Percentiles rank a stretch among this genome's conserved stretches.
phyloP scores from a whole-genome alignment of 116 monocot genomes.

The Zostera marina region DNA sequence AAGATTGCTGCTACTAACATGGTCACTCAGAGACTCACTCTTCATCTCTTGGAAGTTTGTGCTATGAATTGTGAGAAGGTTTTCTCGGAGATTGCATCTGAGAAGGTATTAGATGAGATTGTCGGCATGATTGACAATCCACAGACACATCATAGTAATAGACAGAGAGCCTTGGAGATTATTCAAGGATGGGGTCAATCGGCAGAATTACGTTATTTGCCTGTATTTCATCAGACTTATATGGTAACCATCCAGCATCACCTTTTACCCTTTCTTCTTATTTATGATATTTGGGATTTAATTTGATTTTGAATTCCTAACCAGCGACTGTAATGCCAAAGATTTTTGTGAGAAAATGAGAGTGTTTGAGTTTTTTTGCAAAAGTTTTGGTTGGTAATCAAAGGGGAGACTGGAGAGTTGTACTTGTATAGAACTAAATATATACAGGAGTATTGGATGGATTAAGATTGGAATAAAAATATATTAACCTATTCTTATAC shows the following conservation, averaged over 20 bases:
- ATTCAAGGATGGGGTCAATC: conserved; percentile 81
- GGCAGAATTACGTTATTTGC: conserved; percentile 63
- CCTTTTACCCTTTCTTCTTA: not conserved
- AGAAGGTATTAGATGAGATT: conserved; percentile 76
- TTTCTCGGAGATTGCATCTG: conserved; percentile 70
- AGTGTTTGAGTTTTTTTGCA: too few relatives aligned
- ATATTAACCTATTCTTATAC: too few relatives aligned
- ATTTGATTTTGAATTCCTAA: too few relatives aligned
- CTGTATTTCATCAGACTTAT: conserved; percentile 59
- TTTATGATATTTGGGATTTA: too few relatives aligned
- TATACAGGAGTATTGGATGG: too few relatives aligned
- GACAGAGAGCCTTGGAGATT: conserved; percentile 37
- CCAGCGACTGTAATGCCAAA: too few relatives aligned
- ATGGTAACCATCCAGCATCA: conserved; percentile 20
- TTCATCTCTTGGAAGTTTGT: conserved; percentile 64
- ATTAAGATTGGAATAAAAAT: too few relatives aligned
- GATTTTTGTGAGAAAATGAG: too few relatives aligned
- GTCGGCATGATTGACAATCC: conserved; percentile 65
- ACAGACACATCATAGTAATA: conserved; percentile 30
- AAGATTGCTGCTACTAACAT: conserved; percentile 34
- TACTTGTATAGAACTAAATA: too few relatives aligned
- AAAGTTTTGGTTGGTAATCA: too few relatives aligned
- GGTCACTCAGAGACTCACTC: conserved; percentile 31
- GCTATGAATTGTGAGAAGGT: conserved; percentile 80
- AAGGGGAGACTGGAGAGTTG: too few relatives aligned